Base-by-base conservation (phyloP, 805 yeast genomes). In the Pichia nakasei region DNA sequence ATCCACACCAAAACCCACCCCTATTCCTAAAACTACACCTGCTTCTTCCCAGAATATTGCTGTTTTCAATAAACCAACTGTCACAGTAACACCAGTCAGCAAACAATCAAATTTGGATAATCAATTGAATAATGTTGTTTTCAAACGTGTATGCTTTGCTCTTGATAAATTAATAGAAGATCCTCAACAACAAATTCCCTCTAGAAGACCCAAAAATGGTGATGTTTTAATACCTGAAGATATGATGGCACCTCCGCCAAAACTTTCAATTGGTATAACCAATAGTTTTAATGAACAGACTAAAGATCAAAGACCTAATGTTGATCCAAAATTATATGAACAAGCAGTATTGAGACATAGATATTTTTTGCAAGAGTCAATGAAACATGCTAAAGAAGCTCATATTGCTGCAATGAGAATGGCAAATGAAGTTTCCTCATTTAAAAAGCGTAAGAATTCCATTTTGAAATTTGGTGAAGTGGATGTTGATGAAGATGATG, bases 381-480 rank as follows among this genome's bases (percentile, higher is more conserved):
- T 73, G 26, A 78, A 75, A 48, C 91, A 82, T 62, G 86, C 87
- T 2, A 73, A 76, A 41, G 91, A 83, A 55, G 91, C 93, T 0
- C 86, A 83, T 60, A 57, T 67, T 27, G 76, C 85, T 4, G 94
- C 91, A 1, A 73, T 75, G 50, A 66, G 83, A 55, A 75, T 82
- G 35, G 88, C 88, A 0, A 66, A 67, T 38, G 93, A 84, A 61
- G 85, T 82, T 11, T 51, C 68, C 1, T 64, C 62, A 33, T 78
- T 66, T 54, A 77, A 64, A 49, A 59, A 54, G 36, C 42, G 47
- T 12, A 48, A 46, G 40, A 54, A 48, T 22, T 48, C 50, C n/a
- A 19, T 43, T 21, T 37, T 46, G 5, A 45, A 36, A 11, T 56
- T 53, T 26, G 60, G 57, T 24, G 51, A 48, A 9, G 44, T 52